Base-by-base conservation (phyloP, 257 asterid genomes). In the Solanum bukasovii region DNA sequence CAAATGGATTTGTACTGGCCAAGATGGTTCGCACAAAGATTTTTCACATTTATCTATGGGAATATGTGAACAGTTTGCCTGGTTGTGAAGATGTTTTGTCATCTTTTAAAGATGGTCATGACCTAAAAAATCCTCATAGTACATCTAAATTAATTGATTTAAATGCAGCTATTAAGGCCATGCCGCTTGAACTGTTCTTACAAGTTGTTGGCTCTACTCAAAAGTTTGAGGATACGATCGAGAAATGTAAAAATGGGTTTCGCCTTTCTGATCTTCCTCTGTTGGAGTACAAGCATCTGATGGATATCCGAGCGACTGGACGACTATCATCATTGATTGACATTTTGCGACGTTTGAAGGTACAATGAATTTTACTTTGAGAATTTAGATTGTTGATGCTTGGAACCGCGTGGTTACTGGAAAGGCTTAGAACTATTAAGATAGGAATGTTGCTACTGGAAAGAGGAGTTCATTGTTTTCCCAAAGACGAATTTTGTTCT, bases 21-120 rank as follows among this genome's bases (percentile, higher is more conserved):
- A 97, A 93, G 94, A 93, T 97, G 98, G 96, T 96, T 73, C 92
- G 98, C 77, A 87, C 98, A 75, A 96, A 93, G 96, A 95, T 97
- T 89, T 93, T 97, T 91, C 99, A 97, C 92, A 88, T 89, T 73
- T 94, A 92, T 91, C 92, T 97, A 90, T 97, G 98, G 98, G 93
- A 88, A 86, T 95, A 91, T 89, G 83, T 93, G 89, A 83, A 92
- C 91, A 88, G 91, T 89, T 91, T 92, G 35, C 91, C 92, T 85
- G 92, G 93, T 87, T 89, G 94, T 93, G 92, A 91, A 91, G 93
- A 91, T 90, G 92, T 86, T 84, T 91, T 93, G 74, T 91, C 91
- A 56, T 87, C 90, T 88, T 93, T 90, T 78, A 87, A 91, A 83
- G 90, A 89, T 87, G 92, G 93, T 59, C 83, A 88, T 90, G 94